Percentiles rank a stretch among this genome's conserved stretches.
Evolutionary conservation across 345 rosid genomes (phyloP).

Genomic region (Citropsis articulata): DNA sequence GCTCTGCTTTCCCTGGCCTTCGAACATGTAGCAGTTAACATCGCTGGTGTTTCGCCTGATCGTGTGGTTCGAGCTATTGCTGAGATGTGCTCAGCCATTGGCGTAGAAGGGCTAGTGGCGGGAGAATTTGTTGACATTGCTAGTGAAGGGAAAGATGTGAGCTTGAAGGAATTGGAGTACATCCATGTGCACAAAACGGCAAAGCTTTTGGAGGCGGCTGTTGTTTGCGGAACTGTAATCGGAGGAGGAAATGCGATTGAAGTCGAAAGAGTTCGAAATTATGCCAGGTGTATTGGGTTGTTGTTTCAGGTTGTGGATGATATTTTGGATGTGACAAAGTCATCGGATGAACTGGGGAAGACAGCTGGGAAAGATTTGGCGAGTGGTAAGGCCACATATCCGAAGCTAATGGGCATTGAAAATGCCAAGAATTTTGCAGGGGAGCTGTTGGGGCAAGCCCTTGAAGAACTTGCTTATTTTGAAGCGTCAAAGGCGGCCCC

Average conservation of each 20-base stretch:
- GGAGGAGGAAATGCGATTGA: slow-evolving; percentile 30
- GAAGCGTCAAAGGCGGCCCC: slow-evolving; percentile 33
- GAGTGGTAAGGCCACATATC: slow-evolving; percentile 38
- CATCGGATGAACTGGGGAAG: slow-evolving; percentile 35
- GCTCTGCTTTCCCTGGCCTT: slow-evolving; percentile 62
- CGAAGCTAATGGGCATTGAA: slow-evolving; percentile 36
- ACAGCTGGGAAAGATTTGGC: slow-evolving; percentile 37
- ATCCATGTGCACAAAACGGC: slow-evolving; percentile 43
- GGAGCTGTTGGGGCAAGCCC: slow-evolving; percentile 28
- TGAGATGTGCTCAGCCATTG: slow-evolving; percentile 46
- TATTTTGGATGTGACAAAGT: slow-evolving; percentile 33
- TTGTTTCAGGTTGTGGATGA: slow-evolving; percentile 40
- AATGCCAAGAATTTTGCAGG: slow-evolving; percentile 28
- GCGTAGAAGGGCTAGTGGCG: slow-evolving; percentile 49
- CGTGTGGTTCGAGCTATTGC: slow-evolving; percentile 38
- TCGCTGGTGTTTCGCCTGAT: slow-evolving; percentile 23
- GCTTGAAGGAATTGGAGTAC: slow-evolving; percentile 29
- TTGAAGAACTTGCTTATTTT: slow-evolving; percentile 26
- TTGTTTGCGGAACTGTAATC: slow-evolving; percentile 35
- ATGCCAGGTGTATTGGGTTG: slow-evolving; percentile 32
- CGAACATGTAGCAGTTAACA: slow-evolving; percentile 41
- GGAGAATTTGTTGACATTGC: slow-evolving; percentile 53
- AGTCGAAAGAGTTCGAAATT: slow-evolving; percentile 30
- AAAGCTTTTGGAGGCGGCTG: slow-evolving; percentile 37
- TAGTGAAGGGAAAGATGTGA: slow-evolving; percentile 43